Evolutionary conservation across 2,329 filamentous ascomycete genomes (phyloP), one percentile per base, ranked within the genome.

Genomic region (Exophiala spinifera): DNA sequence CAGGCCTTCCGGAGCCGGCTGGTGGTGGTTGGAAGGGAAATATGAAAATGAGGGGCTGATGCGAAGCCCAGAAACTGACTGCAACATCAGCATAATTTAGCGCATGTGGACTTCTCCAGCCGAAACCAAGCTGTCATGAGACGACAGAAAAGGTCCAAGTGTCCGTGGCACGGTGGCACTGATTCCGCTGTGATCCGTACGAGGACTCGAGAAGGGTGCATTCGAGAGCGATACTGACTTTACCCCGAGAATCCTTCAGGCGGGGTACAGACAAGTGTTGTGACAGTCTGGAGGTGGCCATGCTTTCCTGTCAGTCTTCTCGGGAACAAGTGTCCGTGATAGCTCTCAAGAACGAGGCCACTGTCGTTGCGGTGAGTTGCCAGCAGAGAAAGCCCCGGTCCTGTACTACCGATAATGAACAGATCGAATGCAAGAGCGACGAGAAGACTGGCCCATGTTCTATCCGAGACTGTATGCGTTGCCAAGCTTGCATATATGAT

Each of bases 31-130:
- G 36, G 36, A 39, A 39, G 36, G 7, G 28, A 31, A 31, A 23
- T 10, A 33, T 15, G 46, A 40, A n/a, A 39, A 15, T 39, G 36
- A 39, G 36, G 36, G 36, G 36, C n/a, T 3, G 36, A 15, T 39
- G 36, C n/a, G 36, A 31, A 39, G 45, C 39, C 36, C 15, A 47
- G 51, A 37, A 44, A 31, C 25, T 20, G 34, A 46, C 37, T 55
- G 53, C 49, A 56, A 56, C 53, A 49, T 53, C 53, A 49, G 49
- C 49, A 36, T 20, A 31, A 21, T 21, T 46, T 46, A 56, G 47
- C 25, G 48, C 44, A 19, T 31, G 11, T 10, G n/a, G 17, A 39
- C 25, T 25, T 8, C 13, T 40, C 47, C 47, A 25, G 33, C 36
- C 46, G 28, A 54, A 25, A 31, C 11, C 28, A 31, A 31, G 28